Evolutionary conservation across 2,329 filamentous ascomycete genomes (phyloP).

Genomic region (Colletotrichum karsti): DNA sequence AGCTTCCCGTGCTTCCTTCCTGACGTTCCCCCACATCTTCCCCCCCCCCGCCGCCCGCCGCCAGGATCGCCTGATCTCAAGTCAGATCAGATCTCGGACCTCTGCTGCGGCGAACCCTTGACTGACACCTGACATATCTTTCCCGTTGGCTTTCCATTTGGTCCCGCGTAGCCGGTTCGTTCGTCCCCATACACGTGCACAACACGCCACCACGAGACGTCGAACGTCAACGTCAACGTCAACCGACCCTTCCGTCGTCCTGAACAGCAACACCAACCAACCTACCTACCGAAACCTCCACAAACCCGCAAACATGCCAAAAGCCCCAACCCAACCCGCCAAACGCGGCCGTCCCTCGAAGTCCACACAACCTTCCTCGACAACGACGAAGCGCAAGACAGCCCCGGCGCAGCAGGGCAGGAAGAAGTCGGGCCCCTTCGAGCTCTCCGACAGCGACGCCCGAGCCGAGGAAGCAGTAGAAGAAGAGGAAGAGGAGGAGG

Average conservation of each 20-base stretch:
- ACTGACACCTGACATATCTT: conserved; percentile 5
- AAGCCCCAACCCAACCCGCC: conserved; percentile 42
- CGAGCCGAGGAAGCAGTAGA: conserved; percentile 30
- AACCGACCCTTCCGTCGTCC: neutral
- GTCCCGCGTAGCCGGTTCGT: neutral
- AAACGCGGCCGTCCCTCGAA: conserved; percentile 45
- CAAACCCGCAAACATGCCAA: conserved; percentile 42
- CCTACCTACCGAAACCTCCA: neutral
- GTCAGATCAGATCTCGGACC: conserved; percentile 22
- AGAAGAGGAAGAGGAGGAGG: conserved; percentile 30
- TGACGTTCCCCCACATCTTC: conserved; percentile 16
- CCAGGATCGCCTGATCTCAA: conserved; percentile 24
- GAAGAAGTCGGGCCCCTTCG: conserved; percentile 40
- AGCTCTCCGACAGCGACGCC: conserved; percentile 41
- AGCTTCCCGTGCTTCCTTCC: neutral
- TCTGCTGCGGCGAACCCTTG: conserved; percentile 13
- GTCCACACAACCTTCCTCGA: conserved; percentile 12
- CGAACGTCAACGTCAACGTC: no score
- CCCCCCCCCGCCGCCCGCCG: no score
- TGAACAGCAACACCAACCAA: neutral
- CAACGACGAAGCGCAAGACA: conserved; percentile 27
- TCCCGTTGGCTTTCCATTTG: neutral
- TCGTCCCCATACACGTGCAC: neutral
- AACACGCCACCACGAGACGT: neutral
- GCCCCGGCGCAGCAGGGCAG: conserved; percentile 36